These are phyloP conservation scores for Debaryomyces nepalensis DNA, from an alignment of 1,139 yeast species.

Conservation along the genomic window DNA sequence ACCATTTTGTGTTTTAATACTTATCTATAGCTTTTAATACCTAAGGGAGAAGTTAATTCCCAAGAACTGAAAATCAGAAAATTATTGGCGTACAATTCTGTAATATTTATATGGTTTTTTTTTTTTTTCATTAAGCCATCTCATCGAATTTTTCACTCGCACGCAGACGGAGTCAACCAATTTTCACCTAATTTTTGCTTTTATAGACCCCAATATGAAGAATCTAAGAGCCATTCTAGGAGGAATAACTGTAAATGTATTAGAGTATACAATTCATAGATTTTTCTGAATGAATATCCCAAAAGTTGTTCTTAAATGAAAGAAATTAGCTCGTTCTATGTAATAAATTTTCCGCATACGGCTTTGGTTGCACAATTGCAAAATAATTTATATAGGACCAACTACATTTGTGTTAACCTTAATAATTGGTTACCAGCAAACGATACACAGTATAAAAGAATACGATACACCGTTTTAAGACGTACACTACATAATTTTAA, in stretches of 20 bases:
- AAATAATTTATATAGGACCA: not conserved
- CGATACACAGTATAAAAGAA: not conserved
- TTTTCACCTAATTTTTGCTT: too few species aligned
- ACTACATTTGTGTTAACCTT: slow-evolving; percentile 1
- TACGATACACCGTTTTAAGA: not conserved
- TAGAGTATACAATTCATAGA: not conserved
- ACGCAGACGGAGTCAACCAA: slow-evolving; percentile 4
- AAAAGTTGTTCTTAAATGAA: too few species aligned
- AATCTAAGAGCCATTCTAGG: too few species aligned
- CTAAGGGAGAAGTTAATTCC: slow-evolving; percentile 6
- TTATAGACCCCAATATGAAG: too few species aligned
- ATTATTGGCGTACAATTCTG: not conserved
- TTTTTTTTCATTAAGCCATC: slow-evolving; percentile 8
- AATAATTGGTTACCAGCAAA: too few species aligned
- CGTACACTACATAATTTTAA: too few species aligned
- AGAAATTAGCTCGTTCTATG: too few species aligned
- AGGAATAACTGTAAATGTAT: not conserved
- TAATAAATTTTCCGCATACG: slow-evolving; percentile 1
- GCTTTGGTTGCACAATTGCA: slow-evolving; percentile 11
- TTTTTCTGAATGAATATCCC: too few species aligned
- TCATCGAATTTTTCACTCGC: slow-evolving; percentile 8
- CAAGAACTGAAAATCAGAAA: slow-evolving; percentile 3
- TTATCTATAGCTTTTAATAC: not conserved
- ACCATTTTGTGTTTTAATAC: slow-evolving; percentile 5
- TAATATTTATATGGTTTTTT: not conserved